Evolutionary conservation across 225 moss, liverwort and hornwort genomes (phyloP).

Genomic region (Polytrichum formosum): DNA sequence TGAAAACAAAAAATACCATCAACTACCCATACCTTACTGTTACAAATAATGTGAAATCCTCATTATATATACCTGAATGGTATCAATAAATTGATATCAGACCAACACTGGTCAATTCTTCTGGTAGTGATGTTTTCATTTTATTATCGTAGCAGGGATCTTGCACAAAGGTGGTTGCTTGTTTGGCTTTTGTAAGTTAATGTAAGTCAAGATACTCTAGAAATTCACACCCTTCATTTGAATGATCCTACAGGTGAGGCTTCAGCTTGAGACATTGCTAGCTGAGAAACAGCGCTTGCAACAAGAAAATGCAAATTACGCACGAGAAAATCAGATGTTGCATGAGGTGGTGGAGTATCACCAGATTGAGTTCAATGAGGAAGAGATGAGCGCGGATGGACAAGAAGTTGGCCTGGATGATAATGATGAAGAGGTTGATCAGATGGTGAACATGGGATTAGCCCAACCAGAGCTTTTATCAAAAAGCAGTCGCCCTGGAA

Average conservation of each 20-base stretch:
- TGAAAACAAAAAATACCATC: too few relatives aligned
- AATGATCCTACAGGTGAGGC: conserved; percentile 60
- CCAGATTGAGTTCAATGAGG: conserved; percentile 62
- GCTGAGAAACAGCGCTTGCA: conserved; percentile 93
- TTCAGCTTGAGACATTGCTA: conserved; percentile 85
- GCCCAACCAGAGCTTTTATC: background rate
- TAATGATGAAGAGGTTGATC: conserved; percentile 54
- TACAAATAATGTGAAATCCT: too few relatives aligned
- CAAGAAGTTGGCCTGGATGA: conserved; percentile 31
- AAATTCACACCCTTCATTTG: too few relatives aligned
- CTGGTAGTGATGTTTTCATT: too few relatives aligned
- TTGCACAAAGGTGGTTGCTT: too few relatives aligned
- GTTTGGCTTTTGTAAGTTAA: too few relatives aligned
- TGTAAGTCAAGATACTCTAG: too few relatives aligned
- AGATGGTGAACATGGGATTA: conserved; percentile 30
- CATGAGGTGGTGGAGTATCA: conserved; percentile 97
- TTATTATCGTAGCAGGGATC: too few relatives aligned
- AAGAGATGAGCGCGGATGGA: conserved; percentile 43
- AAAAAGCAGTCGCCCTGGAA: background rate
- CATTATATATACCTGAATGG: too few relatives aligned
- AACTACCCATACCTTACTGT: too few relatives aligned
- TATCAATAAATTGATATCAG: too few relatives aligned
- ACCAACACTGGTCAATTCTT: too few relatives aligned
- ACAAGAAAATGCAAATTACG: conserved; percentile 87
- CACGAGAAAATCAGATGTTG: conserved; percentile 87